phyloP scores from a whole-genome alignment of 768 basidiomycete genomes.

The Auricularia sp. region DNA sequence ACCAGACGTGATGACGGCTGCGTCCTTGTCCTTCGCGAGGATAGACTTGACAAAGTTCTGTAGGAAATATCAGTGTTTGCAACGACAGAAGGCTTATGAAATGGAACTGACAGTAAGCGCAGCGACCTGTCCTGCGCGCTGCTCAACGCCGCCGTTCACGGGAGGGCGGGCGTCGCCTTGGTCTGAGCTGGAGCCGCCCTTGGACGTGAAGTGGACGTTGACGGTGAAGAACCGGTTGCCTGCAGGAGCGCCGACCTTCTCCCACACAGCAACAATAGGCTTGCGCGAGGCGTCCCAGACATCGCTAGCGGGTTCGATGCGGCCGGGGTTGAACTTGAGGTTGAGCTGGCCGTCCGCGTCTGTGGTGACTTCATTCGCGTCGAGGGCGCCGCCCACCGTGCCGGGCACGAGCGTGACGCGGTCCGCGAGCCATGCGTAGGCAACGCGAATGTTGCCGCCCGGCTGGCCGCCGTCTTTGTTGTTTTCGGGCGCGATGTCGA shows the following conservation, averaged over 20 bases:
- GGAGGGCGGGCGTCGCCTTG: constrained; percentile 51
- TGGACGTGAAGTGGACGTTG: constrained; percentile 51
- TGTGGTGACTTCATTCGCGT: constrained; percentile 30
- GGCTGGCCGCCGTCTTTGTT: constrained; percentile 49
- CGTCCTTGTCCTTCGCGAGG: constrained; percentile 30
- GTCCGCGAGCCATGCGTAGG: constrained; percentile 34
- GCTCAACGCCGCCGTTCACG: constrained; percentile 41
- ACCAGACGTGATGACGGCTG: constrained; percentile 45
- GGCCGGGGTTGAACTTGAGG: constrained; percentile 52
- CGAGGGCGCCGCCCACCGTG: constrained; percentile 38
- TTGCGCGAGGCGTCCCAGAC: constrained; percentile 51
- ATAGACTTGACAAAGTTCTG: constrained; percentile 36
- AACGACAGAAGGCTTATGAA: constrained; percentile 12
- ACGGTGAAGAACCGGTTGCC: constrained; percentile 45
- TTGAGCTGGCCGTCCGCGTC: constrained; percentile 24
- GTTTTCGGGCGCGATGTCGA: constrained; percentile 43
- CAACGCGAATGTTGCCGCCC: constrained; percentile 55
- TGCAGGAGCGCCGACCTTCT: constrained; percentile 22
- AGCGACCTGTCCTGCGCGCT: constrained; percentile 40
- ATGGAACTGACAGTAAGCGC: constrained; percentile 33
- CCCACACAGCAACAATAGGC: constrained; percentile 50
- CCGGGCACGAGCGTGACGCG: constrained; percentile 23
- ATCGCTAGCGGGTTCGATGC: constrained; percentile 44
- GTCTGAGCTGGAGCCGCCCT: constrained; percentile 44
- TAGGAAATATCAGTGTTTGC: background rate